These are phyloP conservation scores for Eucalyptus albens DNA, from an alignment of 345 rosid genomes.

Conservation along the genomic window DNA sequence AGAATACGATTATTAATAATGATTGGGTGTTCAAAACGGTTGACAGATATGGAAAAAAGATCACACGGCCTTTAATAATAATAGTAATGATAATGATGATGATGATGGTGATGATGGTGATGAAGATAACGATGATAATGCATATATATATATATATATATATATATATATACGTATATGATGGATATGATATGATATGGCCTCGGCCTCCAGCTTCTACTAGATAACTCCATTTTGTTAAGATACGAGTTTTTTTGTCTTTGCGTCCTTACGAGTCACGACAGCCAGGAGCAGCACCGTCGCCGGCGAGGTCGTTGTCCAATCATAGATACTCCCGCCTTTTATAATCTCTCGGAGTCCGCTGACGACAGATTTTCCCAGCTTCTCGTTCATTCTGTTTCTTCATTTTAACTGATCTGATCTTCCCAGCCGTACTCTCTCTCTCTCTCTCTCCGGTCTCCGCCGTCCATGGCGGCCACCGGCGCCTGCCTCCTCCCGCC, in stretches of 20 bases:
- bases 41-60: background rate
- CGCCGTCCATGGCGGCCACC: slow-evolving; percentile 1
- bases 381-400: background rate
- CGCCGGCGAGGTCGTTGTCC: background rate
- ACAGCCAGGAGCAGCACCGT: background rate
- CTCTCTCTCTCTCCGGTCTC: background rate
- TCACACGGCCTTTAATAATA: background rate
- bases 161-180: no score
- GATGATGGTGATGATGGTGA: no score
- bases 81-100: no score
- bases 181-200: background rate
- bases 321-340: background rate
- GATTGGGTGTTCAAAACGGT: background rate
- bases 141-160: no score
- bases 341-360: background rate
- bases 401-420: background rate
- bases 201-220: background rate
- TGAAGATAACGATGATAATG: rapidly evolving
- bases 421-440: background rate
- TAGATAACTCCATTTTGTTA: background rate
- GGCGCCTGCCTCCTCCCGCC: background rate
- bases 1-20: background rate
- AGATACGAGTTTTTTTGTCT: background rate
- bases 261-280: background rate
- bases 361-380: background rate